phyloP scores from a whole-genome alignment of 2,329 filamentous ascomycete genomes.

The Trichoderma sp. region DNA sequence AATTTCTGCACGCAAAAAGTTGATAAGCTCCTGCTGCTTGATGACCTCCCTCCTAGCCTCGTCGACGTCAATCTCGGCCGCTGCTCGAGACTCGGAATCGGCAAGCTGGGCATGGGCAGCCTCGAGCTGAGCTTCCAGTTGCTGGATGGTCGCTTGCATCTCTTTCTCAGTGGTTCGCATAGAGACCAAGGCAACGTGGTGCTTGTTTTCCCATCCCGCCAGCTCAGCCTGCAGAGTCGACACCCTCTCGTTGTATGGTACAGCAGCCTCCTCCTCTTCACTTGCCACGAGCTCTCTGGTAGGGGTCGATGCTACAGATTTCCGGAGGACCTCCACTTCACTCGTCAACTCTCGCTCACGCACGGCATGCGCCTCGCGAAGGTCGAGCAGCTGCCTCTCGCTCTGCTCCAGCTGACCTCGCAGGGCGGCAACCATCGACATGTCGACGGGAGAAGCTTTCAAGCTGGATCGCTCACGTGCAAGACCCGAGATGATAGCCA shows the following conservation, averaged over 20 bases:
- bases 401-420: conserved; percentile 86
- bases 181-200: conserved; percentile 68
- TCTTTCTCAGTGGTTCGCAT: conserved; percentile 73
- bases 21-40: conserved; percentile 62
- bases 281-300: conserved; percentile 36
- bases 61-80: conserved; percentile 36
- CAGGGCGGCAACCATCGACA: conserved; percentile 84
- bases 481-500: conserved; percentile 90
- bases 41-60: conserved; percentile 44
- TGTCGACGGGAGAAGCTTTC: conserved; percentile 82
- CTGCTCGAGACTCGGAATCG: conserved; percentile 47
- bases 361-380: conserved; percentile 71
- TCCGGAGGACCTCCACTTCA: conserved; percentile 70
- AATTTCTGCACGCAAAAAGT: conserved; percentile 70
- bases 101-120: conserved; percentile 57
- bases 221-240: conserved; percentile 71
- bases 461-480: conserved; percentile 91
- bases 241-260: conserved; percentile 60
- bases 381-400: conserved; percentile 73
- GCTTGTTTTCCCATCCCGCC: conserved; percentile 73
- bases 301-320: conserved; percentile 47
- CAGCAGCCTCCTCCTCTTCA: conserved; percentile 39
- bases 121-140: conserved; percentile 66
- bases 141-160: conserved; percentile 70
- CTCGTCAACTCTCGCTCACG: conserved; percentile 74